Evolutionary conservation across 2,329 filamentous ascomycete genomes (phyloP).

Genomic region (Penicillium italicum): DNA sequence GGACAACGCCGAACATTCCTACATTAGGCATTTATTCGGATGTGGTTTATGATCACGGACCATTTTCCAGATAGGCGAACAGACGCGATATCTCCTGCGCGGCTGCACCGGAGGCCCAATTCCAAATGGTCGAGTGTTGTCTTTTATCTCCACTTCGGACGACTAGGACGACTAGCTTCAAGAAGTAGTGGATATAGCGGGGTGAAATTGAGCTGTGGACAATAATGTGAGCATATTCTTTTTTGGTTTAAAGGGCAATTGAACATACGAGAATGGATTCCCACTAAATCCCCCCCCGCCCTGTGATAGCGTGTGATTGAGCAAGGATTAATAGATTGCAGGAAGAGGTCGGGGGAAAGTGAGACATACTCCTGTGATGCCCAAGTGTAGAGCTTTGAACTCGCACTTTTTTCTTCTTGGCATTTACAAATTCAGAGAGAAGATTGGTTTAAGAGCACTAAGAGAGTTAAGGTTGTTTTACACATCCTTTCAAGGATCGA

Average conservation of each 20-base stretch:
- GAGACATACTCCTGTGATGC: not conserved
- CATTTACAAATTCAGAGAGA: not conserved
- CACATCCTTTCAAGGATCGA: slow-evolving; percentile 8
- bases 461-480: slow-evolving; percentile 3
- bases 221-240: not conserved
- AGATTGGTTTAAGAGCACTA: not conserved
- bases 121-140: not conserved
- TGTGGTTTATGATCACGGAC: slow-evolving; percentile 1
- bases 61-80: slow-evolving; percentile 6
- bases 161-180: slow-evolving; percentile 4
- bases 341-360: not conserved
- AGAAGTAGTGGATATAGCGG: slow-evolving; percentile 1
- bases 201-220: not conserved
- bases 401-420: not conserved
- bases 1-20: not conserved
- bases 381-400: not conserved
- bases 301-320: not conserved
- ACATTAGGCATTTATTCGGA: not conserved
- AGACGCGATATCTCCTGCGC: slow-evolving; percentile 8
- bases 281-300: not conserved
- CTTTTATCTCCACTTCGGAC: not conserved
- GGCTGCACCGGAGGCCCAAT: slow-evolving; percentile 3
- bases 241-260: not conserved
- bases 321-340: slow-evolving; percentile 6
- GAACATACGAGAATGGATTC: not conserved